phyloP scores from a whole-genome alignment of 148 eudicot genomes.

The Rhododendron henanense region DNA sequence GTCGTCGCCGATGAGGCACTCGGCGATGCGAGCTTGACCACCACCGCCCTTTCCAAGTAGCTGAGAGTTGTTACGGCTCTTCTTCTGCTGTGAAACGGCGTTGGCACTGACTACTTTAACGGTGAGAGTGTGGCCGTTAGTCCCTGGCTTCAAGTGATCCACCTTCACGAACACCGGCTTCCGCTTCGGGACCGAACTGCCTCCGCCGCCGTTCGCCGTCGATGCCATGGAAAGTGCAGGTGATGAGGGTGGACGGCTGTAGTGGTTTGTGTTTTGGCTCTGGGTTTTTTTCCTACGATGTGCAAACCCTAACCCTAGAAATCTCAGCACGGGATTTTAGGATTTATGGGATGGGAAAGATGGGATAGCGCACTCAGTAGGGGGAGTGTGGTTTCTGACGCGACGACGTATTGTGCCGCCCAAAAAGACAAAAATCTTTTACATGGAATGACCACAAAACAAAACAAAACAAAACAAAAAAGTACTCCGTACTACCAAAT shows the following conservation, averaged over 20 bases:
- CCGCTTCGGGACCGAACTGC: constrained; percentile 14
- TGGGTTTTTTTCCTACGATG: background rate
- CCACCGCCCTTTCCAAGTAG: constrained; percentile 5
- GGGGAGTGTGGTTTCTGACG: background rate
- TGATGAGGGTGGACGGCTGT: background rate
- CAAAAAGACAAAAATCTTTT: background rate
- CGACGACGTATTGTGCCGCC: background rate
- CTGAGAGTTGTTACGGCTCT: constrained; percentile 23
- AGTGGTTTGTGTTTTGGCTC: background rate
- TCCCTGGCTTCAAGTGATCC: constrained; percentile 38
- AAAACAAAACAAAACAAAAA: no score
- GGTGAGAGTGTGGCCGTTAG: constrained; percentile 35
- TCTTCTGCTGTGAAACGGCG: constrained; percentile 33
- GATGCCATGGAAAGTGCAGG: constrained; percentile 14
- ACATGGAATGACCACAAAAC: background rate
- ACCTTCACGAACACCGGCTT: constrained; percentile 47
- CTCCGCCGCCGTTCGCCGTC: background rate
- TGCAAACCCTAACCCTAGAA: constrained; percentile 9
- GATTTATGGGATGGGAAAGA: background rate
- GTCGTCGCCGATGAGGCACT: constrained; percentile 45
- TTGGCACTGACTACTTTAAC: constrained; percentile 31
- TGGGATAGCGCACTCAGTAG: background rate
- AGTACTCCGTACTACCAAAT: no score
- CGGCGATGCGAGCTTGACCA: constrained; percentile 30
- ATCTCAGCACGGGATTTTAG: background rate